phyloP scores from a whole-genome alignment of 2,329 filamentous ascomycete genomes.

The Colletotrichum sp. region DNA sequence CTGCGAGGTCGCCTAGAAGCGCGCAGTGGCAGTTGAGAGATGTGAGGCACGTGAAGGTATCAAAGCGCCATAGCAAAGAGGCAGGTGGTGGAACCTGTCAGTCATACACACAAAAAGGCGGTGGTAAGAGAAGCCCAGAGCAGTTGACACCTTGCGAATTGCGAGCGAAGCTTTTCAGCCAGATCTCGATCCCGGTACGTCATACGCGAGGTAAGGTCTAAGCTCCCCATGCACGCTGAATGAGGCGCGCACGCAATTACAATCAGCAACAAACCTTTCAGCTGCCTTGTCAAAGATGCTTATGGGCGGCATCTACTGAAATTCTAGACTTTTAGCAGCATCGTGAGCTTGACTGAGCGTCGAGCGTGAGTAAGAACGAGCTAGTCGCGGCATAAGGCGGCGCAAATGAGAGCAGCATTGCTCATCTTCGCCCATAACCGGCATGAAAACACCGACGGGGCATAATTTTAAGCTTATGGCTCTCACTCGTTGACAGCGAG shows the following conservation, averaged over 20 bases:
- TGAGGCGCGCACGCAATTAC: neutral
- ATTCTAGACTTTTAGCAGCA: neutral
- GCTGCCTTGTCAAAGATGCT: neutral
- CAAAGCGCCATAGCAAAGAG: neutral
- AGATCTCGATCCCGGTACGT: slow-evolving; percentile 9
- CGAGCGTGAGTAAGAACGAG: neutral
- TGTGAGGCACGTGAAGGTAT: neutral
- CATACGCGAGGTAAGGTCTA: neutral
- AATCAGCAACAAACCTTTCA: neutral
- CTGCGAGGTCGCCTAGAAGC: neutral
- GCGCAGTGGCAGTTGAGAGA: neutral
- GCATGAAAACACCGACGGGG: neutral
- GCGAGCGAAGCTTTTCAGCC: neutral
- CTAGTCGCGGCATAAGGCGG: neutral
- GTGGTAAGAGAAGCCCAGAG: neutral
- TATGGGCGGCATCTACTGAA: neutral
- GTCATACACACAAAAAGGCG: neutral
- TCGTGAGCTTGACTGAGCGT: neutral
- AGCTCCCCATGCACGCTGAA: neutral
- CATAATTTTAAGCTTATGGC: slow-evolving; percentile 9
- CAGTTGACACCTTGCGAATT: neutral
- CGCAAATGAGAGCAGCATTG: neutral
- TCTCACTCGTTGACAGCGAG: neutral
- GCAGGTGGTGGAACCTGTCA: neutral
- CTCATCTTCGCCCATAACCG: neutral